Base-by-base conservation (phyloP, 2,329 filamentous ascomycete genomes). In the Ophiosphaerella korrae region DNA sequence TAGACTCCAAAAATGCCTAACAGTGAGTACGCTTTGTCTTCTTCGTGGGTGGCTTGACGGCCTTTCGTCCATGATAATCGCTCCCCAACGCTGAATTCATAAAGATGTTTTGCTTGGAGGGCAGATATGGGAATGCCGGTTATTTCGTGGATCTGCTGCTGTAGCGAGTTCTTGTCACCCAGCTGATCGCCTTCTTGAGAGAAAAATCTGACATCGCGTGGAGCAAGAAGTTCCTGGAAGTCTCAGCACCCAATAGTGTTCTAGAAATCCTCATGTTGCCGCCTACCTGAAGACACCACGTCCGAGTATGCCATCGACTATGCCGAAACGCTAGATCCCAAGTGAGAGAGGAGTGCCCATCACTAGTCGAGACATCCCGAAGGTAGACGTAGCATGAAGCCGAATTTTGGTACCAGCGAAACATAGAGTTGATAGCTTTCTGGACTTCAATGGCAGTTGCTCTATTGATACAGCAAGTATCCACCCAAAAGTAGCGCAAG, bases 381-480 rank as follows among this genome's bases (percentile, higher is more conserved):
- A 51, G 42, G 24, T 42, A 46, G 7, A 42, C 48, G 16, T 51
- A 51, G 18, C 48, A 51, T 26, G 21, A 32, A 7, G 13, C 26
- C 8, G 48, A 37, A 14, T 37, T 14, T 8, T 23, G 24, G n/a
- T 51, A 51, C 48, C 48, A 51, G 2, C 32, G 42, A 33, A 51
- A 51, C 48, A 51, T 51, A 6, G 42, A 46, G 21, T 46, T 51
- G 9, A 51, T 46, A 2, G 48, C 48, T 7, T 33, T 24, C n/a
- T 44, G 38, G 3, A 46, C 24, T 31, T 51, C 48, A n/a, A 24
- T 26, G 14, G 2, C 4, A 13, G 37, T 39, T 14, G 37, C 21
- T 21, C 46, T 51, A 16, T 51, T 44, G 31, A 51, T 51, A 13
- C 42, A 51, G 37, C 48, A 51, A 12, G 48, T 51, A 34, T 51